phyloP scores from a whole-genome alignment of 202 grass and related monocot species.

The Miscanthus sacchariflorus region DNA sequence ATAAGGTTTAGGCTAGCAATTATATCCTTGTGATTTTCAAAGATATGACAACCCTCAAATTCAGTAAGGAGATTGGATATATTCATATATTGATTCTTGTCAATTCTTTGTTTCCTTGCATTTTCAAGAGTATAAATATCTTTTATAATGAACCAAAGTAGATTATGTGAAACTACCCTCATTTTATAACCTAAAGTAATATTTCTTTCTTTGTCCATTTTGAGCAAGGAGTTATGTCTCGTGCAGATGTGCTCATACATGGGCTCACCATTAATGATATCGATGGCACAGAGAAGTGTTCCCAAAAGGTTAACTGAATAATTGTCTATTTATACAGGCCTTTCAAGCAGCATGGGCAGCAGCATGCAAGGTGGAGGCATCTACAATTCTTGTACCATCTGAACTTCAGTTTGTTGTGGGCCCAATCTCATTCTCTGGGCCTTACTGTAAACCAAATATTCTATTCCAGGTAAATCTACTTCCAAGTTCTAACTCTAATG shows the following conservation, averaged over 20 bases:
- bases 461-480: constrained; percentile 74
- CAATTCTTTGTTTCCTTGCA: background rate
- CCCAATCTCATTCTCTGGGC: constrained; percentile 91
- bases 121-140: background rate
- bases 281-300: constrained; percentile 4
- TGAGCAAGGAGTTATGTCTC: background rate
- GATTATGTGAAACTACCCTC: background rate
- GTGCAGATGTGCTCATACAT: background rate
- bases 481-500: background rate
- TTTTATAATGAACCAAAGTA: background rate
- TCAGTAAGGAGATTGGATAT: constrained; percentile 1
- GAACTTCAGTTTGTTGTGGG: constrained; percentile 73
- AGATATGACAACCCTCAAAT: constrained; percentile 8
- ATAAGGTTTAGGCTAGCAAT: constrained; percentile 13
- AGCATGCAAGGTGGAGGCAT: constrained; percentile 84
- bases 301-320: constrained; percentile 5
- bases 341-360: constrained; percentile 82
- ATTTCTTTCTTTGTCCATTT: background rate
- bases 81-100: background rate
- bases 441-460: constrained; percentile 83
- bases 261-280: constrained; percentile 15
- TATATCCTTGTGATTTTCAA: constrained; percentile 5
- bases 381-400: constrained; percentile 77
- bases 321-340: constrained; percentile 52
- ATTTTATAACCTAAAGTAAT: constrained; percentile 6